phyloP scores from a whole-genome alignment of 768 basidiomycete genomes.

The Pisolithus orientalis region DNA sequence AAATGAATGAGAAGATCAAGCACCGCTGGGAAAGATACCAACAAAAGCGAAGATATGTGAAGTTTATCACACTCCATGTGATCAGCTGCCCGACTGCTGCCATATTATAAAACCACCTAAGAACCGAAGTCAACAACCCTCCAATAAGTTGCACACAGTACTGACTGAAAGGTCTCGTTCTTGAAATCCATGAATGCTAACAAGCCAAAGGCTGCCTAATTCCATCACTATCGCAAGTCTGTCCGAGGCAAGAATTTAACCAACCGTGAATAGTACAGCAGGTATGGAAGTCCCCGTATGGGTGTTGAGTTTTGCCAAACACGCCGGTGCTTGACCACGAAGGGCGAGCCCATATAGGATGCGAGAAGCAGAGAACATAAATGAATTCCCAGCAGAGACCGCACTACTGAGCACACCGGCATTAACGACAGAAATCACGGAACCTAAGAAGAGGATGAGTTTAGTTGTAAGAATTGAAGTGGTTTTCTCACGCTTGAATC shows the following conservation, averaged over 20 bases:
- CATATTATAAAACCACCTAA: constrained; percentile 62
- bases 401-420: constrained; percentile 66
- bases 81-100: constrained; percentile 61
- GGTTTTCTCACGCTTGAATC: constrained; percentile 41
- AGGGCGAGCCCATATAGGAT: constrained; percentile 37
- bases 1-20: neutral
- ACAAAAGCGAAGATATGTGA: constrained; percentile 69
- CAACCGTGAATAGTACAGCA: constrained; percentile 23
- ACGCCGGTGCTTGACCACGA: constrained; percentile 43
- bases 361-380: constrained; percentile 47
- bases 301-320: constrained; percentile 34
- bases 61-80: constrained; percentile 57
- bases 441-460: constrained; percentile 29
- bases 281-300: constrained; percentile 40
- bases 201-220: constrained; percentile 33
- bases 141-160: neutral
- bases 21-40: neutral
- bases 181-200: neutral
- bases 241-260: neutral
- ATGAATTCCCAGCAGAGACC: constrained; percentile 65
- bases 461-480: constrained; percentile 14
- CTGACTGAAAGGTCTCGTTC: constrained; percentile 26
- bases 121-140: neutral
- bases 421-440: constrained; percentile 56
- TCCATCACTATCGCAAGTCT: constrained; percentile 4